Evolutionary conservation across 148 eudicot genomes (phyloP), one percentile per base, ranked within the genome.

Genomic region (Dianthus caryophyllus): DNA sequence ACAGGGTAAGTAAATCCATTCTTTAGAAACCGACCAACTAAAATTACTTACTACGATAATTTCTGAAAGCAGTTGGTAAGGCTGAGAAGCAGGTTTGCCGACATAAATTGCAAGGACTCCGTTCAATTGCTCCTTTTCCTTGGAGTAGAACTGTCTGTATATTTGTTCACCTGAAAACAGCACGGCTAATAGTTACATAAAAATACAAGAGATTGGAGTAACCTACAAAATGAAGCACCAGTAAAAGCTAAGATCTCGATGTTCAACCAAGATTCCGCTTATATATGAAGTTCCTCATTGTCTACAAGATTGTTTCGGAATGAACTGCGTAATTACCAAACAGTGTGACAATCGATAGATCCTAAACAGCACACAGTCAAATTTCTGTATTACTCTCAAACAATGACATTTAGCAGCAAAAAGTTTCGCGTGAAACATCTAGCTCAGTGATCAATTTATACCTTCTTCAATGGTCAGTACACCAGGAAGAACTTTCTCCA

Each of bases 401-500:
- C 16, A 21, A 48, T 16, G 20, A 16, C 5, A 15, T n/a, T n/a
- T n/a, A n/a, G n/a, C n/a, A n/a, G n/a, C n/a, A n/a, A n/a, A n/a
- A n/a, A n/a, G n/a, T n/a, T n/a, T n/a, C n/a, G 12, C 8, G 13
- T 50, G 27, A 10, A 54, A 29, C 27, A 24, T 52, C 64, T 18
- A 27, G 58, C 41, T 48, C 20, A 18, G 33, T 15, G 48, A 18
- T 22, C 36, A 60, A 41, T 16, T 21, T 4, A 46, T 80, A 89
- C 98, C 98, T 87, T 93, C 87, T 80, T 83, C 79, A 76, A 85
- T 76, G 54, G 82, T 77, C 54, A 64, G 27, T 47, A 89, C 83
- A 64, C 95, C 96, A 46, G 98, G 98, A 73, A 93, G 88, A 53
- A 89, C 87, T 74, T 82, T 77, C 70, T 70, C 46, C 58, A 93